phyloP scores from a whole-genome alignment of 202 grass and related monocot species.

The Miscanthus sacchariflorus region DNA sequence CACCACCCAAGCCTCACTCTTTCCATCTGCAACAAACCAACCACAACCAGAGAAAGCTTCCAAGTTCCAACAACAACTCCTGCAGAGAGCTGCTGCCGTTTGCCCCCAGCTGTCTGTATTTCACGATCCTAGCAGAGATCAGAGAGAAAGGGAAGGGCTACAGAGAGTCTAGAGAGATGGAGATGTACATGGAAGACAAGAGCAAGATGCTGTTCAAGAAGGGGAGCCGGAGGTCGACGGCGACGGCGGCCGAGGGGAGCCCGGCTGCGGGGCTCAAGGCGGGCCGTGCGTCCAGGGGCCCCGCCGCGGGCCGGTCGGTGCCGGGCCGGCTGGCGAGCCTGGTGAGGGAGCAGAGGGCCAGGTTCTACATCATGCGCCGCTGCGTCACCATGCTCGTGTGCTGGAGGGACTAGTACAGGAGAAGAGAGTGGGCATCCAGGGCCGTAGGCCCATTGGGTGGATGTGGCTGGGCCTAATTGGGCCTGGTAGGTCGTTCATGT shows the following conservation, averaged over 20 bases:
- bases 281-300: not conserved
- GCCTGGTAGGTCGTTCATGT: not conserved
- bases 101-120: too few relatives aligned
- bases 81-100: not conserved
- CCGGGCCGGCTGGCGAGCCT: slow-evolving; percentile 54
- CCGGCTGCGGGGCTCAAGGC: not conserved
- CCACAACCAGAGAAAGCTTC: not conserved
- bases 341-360: slow-evolving; percentile 76
- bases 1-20: not conserved
- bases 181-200: slow-evolving; percentile 61
- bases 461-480: not conserved
- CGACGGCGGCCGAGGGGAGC: not conserved
- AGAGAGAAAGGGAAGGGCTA: too few relatives aligned
- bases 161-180: slow-evolving; percentile 24
- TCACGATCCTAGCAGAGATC: too few relatives aligned
- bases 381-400: slow-evolving; percentile 96
- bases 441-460: too few relatives aligned
- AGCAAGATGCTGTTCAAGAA: slow-evolving; percentile 59
- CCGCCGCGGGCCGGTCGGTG: slow-evolving; percentile 10
- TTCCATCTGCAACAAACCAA: slow-evolving; percentile 17
- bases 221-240: slow-evolving; percentile 33
- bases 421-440: too few relatives aligned
- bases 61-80: too few relatives aligned
- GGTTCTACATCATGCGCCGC: slow-evolving; percentile 99
- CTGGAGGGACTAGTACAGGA: slow-evolving; percentile 23